These are phyloP conservation scores for Vitis labrusca DNA, from an alignment of 164 flowering plant genomes.

Conservation along the genomic window DNA sequence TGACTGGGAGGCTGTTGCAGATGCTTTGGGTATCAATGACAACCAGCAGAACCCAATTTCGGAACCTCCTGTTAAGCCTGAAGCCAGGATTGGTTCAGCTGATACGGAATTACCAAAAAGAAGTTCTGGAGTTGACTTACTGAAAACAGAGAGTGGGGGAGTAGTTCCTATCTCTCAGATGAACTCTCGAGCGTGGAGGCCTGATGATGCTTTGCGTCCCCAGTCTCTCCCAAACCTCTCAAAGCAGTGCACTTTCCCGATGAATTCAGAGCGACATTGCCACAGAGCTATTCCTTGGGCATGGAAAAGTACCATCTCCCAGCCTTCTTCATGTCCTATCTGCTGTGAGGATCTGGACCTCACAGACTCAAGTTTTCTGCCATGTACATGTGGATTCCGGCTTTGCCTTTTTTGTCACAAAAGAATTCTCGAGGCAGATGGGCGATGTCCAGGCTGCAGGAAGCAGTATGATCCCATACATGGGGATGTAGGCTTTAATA, in stretches of 20 bases:
- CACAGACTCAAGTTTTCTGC: constrained; percentile 81
- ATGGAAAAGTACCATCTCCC: constrained; percentile 1
- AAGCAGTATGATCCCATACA: constrained; percentile 45
- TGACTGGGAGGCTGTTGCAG: constrained; percentile 30
- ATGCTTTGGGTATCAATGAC: constrained; percentile 19
- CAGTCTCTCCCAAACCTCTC: too few species aligned
- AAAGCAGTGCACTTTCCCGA: too few species aligned
- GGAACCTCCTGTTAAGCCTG: background rate
- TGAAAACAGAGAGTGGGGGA: too few species aligned
- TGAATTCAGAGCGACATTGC: background rate
- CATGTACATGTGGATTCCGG: constrained; percentile 85
- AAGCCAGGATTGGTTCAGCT: background rate
- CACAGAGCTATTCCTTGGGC: constrained; percentile 6
- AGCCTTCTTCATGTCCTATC: constrained; percentile 82
- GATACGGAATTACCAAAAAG: background rate
- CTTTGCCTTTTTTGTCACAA: constrained; percentile 96
- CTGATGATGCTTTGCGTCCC: too few species aligned
- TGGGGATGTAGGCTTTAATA: constrained; percentile 10
- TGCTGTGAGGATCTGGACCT: constrained; percentile 83
- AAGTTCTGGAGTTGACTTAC: background rate
- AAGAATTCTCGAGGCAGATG: constrained; percentile 83
- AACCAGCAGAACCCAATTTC: background rate
- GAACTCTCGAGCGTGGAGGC: too few species aligned
- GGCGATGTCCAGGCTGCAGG: constrained; percentile 96
- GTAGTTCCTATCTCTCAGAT: too few species aligned